Percentiles rank a stretch among this genome's conserved stretches.
phyloP scores from a whole-genome alignment of 495 filamentous ascomycete genomes.

The Cenococcum geophilum region DNA sequence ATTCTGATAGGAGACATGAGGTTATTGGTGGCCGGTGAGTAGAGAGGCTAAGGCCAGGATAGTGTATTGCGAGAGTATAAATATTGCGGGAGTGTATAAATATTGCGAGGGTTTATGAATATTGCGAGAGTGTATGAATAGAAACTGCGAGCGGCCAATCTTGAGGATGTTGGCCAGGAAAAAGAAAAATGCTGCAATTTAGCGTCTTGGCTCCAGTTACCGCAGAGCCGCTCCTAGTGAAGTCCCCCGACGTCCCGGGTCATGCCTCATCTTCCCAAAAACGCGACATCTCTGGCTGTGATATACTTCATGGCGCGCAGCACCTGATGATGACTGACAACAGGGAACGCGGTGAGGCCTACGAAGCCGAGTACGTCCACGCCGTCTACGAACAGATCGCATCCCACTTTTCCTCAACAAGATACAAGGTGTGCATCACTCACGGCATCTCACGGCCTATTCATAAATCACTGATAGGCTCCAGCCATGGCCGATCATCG shows the following conservation, averaged over 20 bases:
- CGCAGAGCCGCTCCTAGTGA: neutral
- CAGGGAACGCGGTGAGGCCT: slow-evolving; percentile 41
- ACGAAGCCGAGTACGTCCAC: slow-evolving; percentile 86
- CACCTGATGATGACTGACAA: neutral
- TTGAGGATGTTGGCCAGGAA: neutral
- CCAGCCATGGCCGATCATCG: slow-evolving; percentile 88
- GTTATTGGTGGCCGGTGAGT: too few species aligned
- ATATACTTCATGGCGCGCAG: too few species aligned
- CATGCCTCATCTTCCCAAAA: neutral
- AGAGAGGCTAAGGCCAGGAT: too few species aligned
- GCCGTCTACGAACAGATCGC: slow-evolving; percentile 92
- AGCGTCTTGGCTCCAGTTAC: neutral
- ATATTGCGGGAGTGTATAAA: neutral
- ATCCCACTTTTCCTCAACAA: slow-evolving; percentile 86
- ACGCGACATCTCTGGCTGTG: neutral
- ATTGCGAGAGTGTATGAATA: neutral
- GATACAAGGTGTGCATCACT: slow-evolving; percentile 67
- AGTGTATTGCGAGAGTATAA: neutral
- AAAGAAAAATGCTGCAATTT: neutral
- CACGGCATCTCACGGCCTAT: neutral
- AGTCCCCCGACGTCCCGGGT: neutral
- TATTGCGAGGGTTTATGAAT: neutral
- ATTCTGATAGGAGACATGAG: neutral
- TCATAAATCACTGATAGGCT: slow-evolving; percentile 2
- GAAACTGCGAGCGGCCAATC: neutral